Percentiles rank a stretch among this genome's conserved stretches.
phyloP scores from a whole-genome alignment of 768 basidiomycete species.

The Serendipita sp. region DNA sequence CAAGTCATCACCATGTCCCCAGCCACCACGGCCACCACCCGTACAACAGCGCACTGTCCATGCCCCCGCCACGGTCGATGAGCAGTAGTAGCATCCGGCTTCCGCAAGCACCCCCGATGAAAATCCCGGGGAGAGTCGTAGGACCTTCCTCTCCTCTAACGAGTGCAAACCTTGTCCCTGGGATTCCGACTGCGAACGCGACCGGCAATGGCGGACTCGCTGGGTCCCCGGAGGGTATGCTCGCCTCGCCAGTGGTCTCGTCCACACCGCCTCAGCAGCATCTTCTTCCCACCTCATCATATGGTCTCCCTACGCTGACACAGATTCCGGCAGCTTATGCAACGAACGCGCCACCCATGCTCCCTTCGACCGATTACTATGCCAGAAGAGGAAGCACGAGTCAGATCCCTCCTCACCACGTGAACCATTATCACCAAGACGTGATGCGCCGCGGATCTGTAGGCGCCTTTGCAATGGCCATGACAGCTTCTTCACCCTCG shows the following conservation, averaged over 20 bases:
- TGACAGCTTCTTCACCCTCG: neutral
- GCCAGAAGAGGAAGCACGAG: slow-evolving; percentile 5
- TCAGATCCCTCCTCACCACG: slow-evolving; percentile 3
- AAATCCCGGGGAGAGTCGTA: neutral
- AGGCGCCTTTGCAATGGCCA: neutral
- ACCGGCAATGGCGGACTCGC: neutral
- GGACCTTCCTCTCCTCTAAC: slow-evolving; percentile 4
- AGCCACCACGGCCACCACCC: slow-evolving; percentile 3
- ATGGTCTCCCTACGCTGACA: neutral
- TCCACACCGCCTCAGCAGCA: neutral
- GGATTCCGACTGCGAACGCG: neutral
- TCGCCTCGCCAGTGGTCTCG: neutral
- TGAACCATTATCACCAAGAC: neutral
- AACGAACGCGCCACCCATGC: neutral
- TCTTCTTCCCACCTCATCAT: neutral
- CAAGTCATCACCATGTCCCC: neutral
- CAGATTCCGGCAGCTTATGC: neutral
- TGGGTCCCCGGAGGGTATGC: neutral
- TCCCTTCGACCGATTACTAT: neutral
- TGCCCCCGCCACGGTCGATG: neutral
- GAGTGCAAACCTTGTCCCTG: neutral
- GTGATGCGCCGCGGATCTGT: slow-evolving; percentile 2
- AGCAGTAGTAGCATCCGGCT: neutral
- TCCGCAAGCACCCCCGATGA: slow-evolving; percentile 5
- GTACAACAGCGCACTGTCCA: slow-evolving; percentile 3